These are phyloP conservation scores for Tolypocladium tundrense DNA, from an alignment of 2,329 filamentous ascomycete genomes.

Conservation along the genomic window DNA sequence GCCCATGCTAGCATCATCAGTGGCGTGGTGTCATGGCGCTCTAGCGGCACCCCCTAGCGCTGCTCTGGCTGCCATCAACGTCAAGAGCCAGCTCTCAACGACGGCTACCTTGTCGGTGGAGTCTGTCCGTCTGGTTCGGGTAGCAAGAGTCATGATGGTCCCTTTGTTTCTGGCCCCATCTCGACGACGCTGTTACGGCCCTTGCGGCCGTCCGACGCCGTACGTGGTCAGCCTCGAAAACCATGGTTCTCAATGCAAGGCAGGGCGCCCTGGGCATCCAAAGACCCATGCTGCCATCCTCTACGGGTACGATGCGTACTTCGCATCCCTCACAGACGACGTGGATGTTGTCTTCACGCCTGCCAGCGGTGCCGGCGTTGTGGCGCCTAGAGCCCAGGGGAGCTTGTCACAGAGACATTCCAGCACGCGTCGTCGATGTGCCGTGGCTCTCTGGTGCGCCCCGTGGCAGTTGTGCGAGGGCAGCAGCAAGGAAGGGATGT, in stretches of 20 bases:
- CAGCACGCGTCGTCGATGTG: not conserved
- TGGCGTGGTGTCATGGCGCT: constrained; percentile 2
- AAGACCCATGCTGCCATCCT: not conserved
- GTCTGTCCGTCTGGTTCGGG: not conserved
- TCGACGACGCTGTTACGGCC: not conserved
- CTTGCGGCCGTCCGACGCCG: not conserved
- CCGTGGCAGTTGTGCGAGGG: not conserved
- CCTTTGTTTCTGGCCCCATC: constrained; percentile 4
- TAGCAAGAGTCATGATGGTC: constrained; percentile 1
- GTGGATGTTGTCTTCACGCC: not conserved
- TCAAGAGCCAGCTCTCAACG: not conserved
- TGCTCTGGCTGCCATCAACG: not conserved
- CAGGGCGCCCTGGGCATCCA: not conserved
- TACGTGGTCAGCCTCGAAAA: not conserved
- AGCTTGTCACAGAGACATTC: not conserved
- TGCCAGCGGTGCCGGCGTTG: not conserved
- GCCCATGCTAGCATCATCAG: constrained; percentile 1
- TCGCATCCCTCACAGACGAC: not conserved
- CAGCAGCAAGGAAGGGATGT: not conserved
- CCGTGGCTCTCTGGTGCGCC: not conserved
- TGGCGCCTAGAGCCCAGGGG: not conserved
- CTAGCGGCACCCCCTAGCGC: constrained; percentile 1
- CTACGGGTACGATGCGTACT: too few species aligned
- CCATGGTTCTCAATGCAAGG: not conserved
- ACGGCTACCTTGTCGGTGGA: constrained; percentile 2